Percentiles rank a stretch among this genome's conserved stretches.
phyloP scores from a whole-genome alignment of 495 filamentous ascomycete species.

The Tuber magnatum region DNA sequence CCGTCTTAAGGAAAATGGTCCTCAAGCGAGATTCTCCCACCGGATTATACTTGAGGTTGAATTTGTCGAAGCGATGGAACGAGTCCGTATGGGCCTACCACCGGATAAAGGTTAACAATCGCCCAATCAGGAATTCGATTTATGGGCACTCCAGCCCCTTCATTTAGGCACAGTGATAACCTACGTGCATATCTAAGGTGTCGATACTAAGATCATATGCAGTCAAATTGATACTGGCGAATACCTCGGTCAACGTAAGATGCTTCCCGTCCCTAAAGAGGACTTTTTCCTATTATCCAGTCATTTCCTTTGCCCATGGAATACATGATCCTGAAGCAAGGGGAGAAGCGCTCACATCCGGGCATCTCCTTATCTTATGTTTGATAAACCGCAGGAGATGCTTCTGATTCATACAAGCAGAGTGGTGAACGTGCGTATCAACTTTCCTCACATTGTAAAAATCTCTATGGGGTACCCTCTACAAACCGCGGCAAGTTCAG shows the following conservation, averaged over 20 bases:
- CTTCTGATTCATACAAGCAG: slow-evolving; percentile 99
- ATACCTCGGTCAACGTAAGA: slow-evolving; percentile 84
- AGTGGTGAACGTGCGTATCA: slow-evolving; percentile 98
- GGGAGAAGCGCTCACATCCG: slow-evolving; percentile 48
- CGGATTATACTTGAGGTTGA: slow-evolving; percentile 98
- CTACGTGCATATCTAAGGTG: slow-evolving; percentile 94
- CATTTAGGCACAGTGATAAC: slow-evolving; percentile 36
- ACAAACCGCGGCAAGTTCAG: not conserved
- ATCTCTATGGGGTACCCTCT: slow-evolving; percentile 86
- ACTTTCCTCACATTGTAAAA: slow-evolving; percentile 99
- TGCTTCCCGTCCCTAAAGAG: slow-evolving; percentile 88
- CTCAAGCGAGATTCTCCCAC: slow-evolving; percentile 90
- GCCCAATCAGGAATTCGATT: slow-evolving; percentile 2
- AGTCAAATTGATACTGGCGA: slow-evolving; percentile 92
- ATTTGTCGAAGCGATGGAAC: slow-evolving; percentile 98
- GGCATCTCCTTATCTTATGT: slow-evolving; percentile 97
- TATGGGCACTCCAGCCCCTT: not conserved
- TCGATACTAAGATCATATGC: slow-evolving; percentile 98
- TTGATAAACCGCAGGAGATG: slow-evolving; percentile 97
- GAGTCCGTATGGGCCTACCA: slow-evolving; percentile 85
- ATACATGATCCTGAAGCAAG: slow-evolving; percentile 1
- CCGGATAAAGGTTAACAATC: slow-evolving; percentile 12
- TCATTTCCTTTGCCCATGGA: slow-evolving; percentile 7
- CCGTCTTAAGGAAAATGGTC: slow-evolving; percentile 96
- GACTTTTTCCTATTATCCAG: slow-evolving; percentile 59